Base-by-base conservation (phyloP, 2,329 filamentous ascomycete species). In the Diaporthe destruens region DNA sequence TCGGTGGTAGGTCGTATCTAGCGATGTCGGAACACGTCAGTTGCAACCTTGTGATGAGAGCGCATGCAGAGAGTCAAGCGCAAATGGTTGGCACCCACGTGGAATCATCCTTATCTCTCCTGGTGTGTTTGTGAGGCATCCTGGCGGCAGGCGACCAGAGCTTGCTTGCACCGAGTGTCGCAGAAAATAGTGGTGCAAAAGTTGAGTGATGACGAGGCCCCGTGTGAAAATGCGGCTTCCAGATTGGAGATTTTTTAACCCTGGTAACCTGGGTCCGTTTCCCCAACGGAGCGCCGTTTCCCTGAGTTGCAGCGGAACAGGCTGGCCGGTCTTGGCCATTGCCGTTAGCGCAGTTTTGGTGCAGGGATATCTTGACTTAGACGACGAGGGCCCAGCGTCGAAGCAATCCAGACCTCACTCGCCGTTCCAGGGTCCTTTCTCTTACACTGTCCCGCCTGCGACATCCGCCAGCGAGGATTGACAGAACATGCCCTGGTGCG, bases 91-190 rank as follows among this genome's bases (percentile, higher is more conserved):
- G 29, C 23, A 73, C 78, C 75, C 75, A 91, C 91, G 85, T 84
- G 20, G 85, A 85, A 63, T 85, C 84, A 73, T 91, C 88, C 66
- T 85, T 85, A 14, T 85, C 86, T 71, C 89, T 89, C 76, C 93
- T 88, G 75, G 92, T 96, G 81, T 97, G 94, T 84, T 97, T 97
- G 84, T 96, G 94, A 81, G 94, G 94, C 94, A 97, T 97, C 44
- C 72, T 83, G 75, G 65, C 59, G 63, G 63, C 44, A 36, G 44
- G 25, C 55, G 59, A 67, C 44, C 59, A 54, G 2, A 25, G 39
- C 32, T 39, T 44, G 9, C 51, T 53, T 23, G n/a, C n/a, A 20
- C 14, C 2, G 51, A 29, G 18, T 55, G 68, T 63, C 47, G 39
- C 56, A 11, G 8, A 69, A 36, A 36, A 70, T 36, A 56, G 36